A percentile compares a stretch with the other conserved stretches of the same genome.
These are phyloP conservation scores for Eucalyptus marginata DNA, from an alignment of 345 rosid genomes.

Conservation along the genomic window DNA sequence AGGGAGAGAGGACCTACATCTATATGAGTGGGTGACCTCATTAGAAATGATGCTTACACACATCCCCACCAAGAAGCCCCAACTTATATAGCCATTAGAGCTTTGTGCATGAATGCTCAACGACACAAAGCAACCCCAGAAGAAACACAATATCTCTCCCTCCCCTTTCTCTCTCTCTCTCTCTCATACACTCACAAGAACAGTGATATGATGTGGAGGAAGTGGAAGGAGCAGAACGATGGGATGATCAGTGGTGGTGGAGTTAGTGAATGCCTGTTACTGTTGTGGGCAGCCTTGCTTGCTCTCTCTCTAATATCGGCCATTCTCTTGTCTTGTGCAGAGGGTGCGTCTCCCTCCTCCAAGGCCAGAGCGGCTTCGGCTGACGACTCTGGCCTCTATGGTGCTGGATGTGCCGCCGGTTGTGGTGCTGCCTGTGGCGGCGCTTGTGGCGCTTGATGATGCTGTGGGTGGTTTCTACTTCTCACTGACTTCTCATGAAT, in stretches of 20 bases:
- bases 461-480: background rate
- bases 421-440: slow-evolving; percentile 41
- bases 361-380: slow-evolving; percentile 5
- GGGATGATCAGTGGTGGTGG: background rate
- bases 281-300: slow-evolving; percentile 27
- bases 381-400: slow-evolving; percentile 3
- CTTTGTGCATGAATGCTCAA: background rate
- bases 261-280: background rate
- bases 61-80: background rate
- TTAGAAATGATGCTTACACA: background rate
- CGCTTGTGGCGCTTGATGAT: background rate
- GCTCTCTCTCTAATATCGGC: slow-evolving; percentile 31
- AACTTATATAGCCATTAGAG: background rate
- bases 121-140: background rate
- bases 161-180: background rate
- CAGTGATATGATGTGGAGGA: background rate
- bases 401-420: slow-evolving; percentile 30
- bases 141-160: background rate
- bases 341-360: slow-evolving; percentile 22
- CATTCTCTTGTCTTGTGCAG: slow-evolving; percentile 40
- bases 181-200: background rate
- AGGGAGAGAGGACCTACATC: background rate
- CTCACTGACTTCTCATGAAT: background rate
- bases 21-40: background rate
- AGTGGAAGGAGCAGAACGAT: background rate